Percentiles rank a stretch among this genome's conserved stretches.
These are phyloP conservation scores for Ceratonia siliqua DNA, from an alignment of 306 rosid species.

Conservation along the genomic window DNA sequence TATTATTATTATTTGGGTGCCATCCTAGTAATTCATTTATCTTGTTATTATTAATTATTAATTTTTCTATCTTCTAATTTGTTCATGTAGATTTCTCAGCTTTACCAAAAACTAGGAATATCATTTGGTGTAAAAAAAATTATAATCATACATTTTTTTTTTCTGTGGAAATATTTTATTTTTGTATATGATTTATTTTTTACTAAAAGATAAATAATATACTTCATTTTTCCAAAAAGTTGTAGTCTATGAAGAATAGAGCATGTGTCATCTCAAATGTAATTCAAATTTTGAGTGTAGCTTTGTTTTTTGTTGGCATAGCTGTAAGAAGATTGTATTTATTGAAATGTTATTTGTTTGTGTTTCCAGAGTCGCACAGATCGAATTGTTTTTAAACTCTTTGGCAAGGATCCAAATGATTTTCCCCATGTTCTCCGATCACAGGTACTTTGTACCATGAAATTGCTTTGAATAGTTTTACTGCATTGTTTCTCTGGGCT, in stretches of 20 bases:
- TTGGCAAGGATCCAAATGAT: slow-evolving; percentile 87
- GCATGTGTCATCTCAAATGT: not conserved
- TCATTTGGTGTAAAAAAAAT: not conserved
- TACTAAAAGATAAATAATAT: not conserved
- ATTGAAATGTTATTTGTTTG: slow-evolving; percentile 22
- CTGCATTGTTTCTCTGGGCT: slow-evolving; percentile 22
- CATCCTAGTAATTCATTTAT: not conserved
- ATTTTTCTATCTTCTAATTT: not conserved
- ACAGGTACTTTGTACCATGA: slow-evolving; percentile 57
- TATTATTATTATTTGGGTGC: not conserved
- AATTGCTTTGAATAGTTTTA: slow-evolving; percentile 21
- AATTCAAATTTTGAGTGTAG: not conserved
- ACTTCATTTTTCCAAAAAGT: not conserved
- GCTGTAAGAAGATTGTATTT: slow-evolving; percentile 11
- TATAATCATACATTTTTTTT: not conserved
- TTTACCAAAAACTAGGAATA: not conserved
- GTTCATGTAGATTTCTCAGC: not conserved
- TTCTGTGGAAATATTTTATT: not conserved
- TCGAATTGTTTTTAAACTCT: slow-evolving; percentile 89
- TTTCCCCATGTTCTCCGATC: slow-evolving; percentile 70
- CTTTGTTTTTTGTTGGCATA: not conserved
- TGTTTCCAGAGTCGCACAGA: slow-evolving; percentile 79
- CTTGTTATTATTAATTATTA: not conserved
- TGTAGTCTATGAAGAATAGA: not conserved
- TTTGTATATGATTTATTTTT: not conserved